Evolutionary conservation across 2,329 filamentous ascomycete species (phyloP).

Genomic region (Coleophoma eucalyptorum): DNA sequence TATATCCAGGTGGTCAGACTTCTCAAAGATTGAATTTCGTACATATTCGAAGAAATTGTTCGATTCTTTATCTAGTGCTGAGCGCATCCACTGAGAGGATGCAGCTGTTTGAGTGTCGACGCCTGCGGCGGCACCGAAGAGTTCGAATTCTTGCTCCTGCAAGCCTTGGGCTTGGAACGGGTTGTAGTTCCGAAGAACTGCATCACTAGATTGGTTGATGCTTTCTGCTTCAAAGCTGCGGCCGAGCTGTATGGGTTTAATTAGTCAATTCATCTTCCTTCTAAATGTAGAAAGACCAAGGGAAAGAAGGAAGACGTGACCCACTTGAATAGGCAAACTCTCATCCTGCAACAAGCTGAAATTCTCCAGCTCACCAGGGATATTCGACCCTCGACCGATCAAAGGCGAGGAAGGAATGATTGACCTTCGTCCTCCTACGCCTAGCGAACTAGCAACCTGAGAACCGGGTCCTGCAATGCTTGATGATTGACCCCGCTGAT

Average conservation of each 20-base stretch:
- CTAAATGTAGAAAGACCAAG: too few relatives aligned
- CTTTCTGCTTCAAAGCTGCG: too few relatives aligned
- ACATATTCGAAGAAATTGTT: conserved; percentile 62
- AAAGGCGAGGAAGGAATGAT: conserved; percentile 59
- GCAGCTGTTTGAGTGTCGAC: conserved; percentile 45
- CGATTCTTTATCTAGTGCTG: conserved; percentile 53
- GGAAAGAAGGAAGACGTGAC: too few relatives aligned
- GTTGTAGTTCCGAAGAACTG: too few relatives aligned
- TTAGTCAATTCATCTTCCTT: too few relatives aligned
- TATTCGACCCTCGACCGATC: conserved; percentile 38
- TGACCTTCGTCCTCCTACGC: conserved; percentile 31
- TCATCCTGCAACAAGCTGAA: conserved; percentile 14
- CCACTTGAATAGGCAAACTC: conserved; percentile 8
- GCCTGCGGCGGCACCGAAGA: conserved; percentile 31
- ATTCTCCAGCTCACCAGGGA: conserved; percentile 19
- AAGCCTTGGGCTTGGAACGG: too few relatives aligned
- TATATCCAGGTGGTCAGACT: conserved; percentile 18
- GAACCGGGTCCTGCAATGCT: conserved; percentile 11
- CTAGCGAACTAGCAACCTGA: conserved; percentile 11
- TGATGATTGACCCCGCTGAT: conserved; percentile 29
- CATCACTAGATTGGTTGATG: too few relatives aligned
- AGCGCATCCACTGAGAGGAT: conserved; percentile 42
- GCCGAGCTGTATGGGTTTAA: too few relatives aligned
- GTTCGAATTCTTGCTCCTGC: conserved; percentile 35
- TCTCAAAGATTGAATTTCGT: conserved; percentile 37